phyloP scores from a whole-genome alignment of 2,329 filamentous ascomycete species.

The Calonectria ilicicola region DNA sequence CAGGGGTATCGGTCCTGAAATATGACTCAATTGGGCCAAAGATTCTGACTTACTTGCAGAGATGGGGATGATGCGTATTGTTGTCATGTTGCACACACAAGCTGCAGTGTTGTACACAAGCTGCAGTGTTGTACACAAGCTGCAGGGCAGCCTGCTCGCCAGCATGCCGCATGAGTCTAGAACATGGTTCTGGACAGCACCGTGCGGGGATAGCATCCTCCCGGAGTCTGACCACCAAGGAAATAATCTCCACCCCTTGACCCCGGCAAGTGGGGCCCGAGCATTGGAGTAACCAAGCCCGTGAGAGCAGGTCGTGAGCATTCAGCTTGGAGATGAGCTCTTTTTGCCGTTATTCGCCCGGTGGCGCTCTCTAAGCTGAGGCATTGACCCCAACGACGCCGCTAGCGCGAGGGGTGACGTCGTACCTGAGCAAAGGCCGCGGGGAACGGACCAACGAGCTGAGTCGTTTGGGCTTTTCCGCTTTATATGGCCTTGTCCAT shows the following conservation, averaged over 20 bases:
- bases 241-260: not conserved
- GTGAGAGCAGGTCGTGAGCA: not conserved
- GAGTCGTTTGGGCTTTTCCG: not conserved
- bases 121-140: not conserved
- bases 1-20: not conserved
- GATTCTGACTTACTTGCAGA: not conserved
- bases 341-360: not conserved
- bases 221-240: not conserved
- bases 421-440: not conserved
- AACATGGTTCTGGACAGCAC: not conserved
- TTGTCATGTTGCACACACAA: not conserved
- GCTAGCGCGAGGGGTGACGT: not conserved
- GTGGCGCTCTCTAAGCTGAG: not conserved
- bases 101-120: not conserved
- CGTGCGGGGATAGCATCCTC: not conserved
- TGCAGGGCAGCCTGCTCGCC: not conserved
- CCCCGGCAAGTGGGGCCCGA: not conserved
- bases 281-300: not conserved
- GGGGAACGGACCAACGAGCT: not conserved
- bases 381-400: not conserved
- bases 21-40: not conserved
- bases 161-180: not conserved
- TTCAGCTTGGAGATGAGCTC: not conserved
- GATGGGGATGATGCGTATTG: not conserved
- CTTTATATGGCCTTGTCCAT: slow-evolving; percentile 5